Conservation (phyloP, 441 rosid genomes). For the Bocquillonia castaneifolia region DNA sequence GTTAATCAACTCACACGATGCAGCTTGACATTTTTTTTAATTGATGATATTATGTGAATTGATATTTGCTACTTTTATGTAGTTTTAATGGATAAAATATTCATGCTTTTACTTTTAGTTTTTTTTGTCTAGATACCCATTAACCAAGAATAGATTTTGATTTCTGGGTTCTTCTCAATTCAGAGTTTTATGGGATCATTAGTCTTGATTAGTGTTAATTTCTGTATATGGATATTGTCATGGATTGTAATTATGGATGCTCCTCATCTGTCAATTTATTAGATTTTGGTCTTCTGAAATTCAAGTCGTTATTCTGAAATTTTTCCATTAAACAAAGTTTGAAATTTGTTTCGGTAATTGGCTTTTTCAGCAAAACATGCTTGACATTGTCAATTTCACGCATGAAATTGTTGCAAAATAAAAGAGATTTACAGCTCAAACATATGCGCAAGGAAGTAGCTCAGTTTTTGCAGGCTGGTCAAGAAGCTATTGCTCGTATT, state of each 20-base stretch:
- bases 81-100: too few relatives aligned
- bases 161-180: conserved; percentile 15
- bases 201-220: background rate
- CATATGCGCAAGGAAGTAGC: conserved; percentile 91
- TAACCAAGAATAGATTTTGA: background rate
- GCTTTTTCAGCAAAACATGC: conserved; percentile 65
- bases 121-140: background rate
- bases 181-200: background rate
- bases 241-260: background rate
- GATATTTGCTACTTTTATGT: too few relatives aligned
- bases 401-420: conserved; percentile 78
- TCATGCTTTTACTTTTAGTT: too few relatives aligned
- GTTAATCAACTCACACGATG: background rate
- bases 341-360: conserved; percentile 13
- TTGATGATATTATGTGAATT: too few relatives aligned
- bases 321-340: background rate
- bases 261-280: background rate
- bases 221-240: too few relatives aligned
- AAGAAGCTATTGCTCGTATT: conserved; percentile 89
- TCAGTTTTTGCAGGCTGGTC: conserved; percentile 85
- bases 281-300: background rate
- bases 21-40: background rate
- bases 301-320: background rate
- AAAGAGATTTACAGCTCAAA: conserved; percentile 85
- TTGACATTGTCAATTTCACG: conserved; percentile 74